These are phyloP conservation scores for Micromonas commoda DNA, from an alignment of 139 green algal genomes.

Conservation along the genomic window DNA sequence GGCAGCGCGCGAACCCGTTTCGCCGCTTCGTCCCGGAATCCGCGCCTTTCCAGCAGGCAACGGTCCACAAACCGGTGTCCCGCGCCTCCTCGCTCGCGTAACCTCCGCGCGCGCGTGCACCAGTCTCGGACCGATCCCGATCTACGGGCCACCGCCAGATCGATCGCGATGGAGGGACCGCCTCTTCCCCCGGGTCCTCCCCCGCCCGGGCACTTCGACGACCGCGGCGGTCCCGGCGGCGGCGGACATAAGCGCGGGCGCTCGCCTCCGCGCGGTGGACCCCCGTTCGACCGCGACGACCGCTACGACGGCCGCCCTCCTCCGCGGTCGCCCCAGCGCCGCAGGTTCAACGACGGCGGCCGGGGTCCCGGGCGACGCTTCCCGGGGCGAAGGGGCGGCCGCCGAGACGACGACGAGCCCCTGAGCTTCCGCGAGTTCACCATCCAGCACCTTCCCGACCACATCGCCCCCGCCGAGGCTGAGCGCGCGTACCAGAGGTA, in stretches of 20 bases:
- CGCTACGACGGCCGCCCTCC: background rate
- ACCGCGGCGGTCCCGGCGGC: background rate
- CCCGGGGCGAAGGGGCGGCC: no score
- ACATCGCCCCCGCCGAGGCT: constrained; percentile 4
- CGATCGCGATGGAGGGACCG: no score
- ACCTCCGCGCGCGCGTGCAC: no score
- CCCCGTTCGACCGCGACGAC: background rate
- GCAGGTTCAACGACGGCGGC: background rate
- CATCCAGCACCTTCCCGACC: background rate
- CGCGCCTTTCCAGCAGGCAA: no score
- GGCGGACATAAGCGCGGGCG: background rate
- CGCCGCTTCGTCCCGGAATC: no score
- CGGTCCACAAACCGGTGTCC: no score
- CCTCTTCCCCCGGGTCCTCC: no score
- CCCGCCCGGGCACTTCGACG: no score
- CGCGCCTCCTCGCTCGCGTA: no score
- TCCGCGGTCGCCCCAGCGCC: background rate
- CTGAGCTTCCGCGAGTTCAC: constrained; percentile 6
- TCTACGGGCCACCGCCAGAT: no score
- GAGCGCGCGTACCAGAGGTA: constrained; percentile 15
- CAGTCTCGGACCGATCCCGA: no score
- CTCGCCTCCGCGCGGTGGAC: background rate
- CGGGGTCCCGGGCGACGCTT: background rate
- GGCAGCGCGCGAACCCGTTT: no score
- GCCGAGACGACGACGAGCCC: background rate